phyloP scores from a whole-genome alignment of 2,329 filamentous ascomycete genomes.

The Endothia cerciana region DNA sequence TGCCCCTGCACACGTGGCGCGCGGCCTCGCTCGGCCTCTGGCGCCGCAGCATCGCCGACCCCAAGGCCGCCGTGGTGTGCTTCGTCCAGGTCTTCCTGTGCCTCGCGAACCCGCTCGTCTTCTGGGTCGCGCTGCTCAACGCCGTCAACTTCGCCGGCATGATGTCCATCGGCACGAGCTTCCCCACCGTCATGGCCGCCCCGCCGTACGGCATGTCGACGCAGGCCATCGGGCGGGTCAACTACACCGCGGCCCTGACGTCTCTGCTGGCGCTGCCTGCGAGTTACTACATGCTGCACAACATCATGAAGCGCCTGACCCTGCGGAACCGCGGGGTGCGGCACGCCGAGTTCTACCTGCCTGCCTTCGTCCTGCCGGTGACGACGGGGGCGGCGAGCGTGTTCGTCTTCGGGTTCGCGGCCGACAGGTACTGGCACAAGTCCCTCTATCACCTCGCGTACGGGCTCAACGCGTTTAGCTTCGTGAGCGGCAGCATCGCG shows the following conservation, averaged over 20 bases:
- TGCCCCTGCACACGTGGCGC: slow-evolving; percentile 20
- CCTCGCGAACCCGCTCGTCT: slow-evolving; percentile 35
- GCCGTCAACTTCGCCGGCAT: slow-evolving; percentile 34
- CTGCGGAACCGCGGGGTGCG: slow-evolving; percentile 34
- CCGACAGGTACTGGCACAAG: slow-evolving; percentile 22
- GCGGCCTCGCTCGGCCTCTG: slow-evolving; percentile 20
- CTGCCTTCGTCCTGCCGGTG: slow-evolving; percentile 33
- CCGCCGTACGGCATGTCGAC: slow-evolving; percentile 30
- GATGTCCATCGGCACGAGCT: slow-evolving; percentile 33
- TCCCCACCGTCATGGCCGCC: slow-evolving; percentile 29
- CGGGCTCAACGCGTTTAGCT: slow-evolving; percentile 33
- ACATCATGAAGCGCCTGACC: slow-evolving; percentile 33
- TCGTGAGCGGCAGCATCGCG: slow-evolving; percentile 31
- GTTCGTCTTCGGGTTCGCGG: slow-evolving; percentile 31
- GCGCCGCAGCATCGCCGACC: slow-evolving; percentile 23
- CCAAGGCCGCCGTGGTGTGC: slow-evolving; percentile 29
- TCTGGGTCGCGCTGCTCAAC: slow-evolving; percentile 35
- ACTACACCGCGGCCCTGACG: slow-evolving; percentile 29
- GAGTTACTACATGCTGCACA: slow-evolving; percentile 26
- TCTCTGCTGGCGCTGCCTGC: slow-evolving; percentile 31
- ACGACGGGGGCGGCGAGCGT: slow-evolving; percentile 31
- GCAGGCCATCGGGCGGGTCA: slow-evolving; percentile 20
- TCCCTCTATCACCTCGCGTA: slow-evolving; percentile 30
- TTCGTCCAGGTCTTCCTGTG: slow-evolving; percentile 34
- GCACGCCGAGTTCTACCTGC: slow-evolving; percentile 36